Evolutionary conservation across 768 basidiomycete species (phyloP).

Genomic region (Amyloporia xantha): DNA sequence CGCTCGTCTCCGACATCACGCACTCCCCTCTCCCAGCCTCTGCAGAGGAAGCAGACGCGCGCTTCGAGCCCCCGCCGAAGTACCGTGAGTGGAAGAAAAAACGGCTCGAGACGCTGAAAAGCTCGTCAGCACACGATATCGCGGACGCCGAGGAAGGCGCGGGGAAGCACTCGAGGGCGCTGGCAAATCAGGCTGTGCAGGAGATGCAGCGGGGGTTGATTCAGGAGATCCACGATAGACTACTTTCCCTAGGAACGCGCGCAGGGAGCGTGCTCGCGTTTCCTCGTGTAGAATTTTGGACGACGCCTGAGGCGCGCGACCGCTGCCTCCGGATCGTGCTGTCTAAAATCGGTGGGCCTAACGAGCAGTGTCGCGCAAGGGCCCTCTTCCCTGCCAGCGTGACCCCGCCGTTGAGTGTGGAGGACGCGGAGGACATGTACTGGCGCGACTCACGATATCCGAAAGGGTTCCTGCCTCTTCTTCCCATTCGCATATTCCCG

Average conservation of each 20-base stretch:
- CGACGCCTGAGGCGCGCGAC: slow-evolving; percentile 67
- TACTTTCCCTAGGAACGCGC: slow-evolving; percentile 17
- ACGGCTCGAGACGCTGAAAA: slow-evolving; percentile 3
- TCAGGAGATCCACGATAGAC: slow-evolving; percentile 51
- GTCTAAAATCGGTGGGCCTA: slow-evolving; percentile 67
- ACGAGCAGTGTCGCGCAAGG: slow-evolving; percentile 56
- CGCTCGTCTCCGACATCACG: slow-evolving; percentile 29
- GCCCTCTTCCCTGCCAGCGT: slow-evolving; percentile 44
- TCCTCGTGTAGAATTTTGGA: slow-evolving; percentile 60
- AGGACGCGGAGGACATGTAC: slow-evolving; percentile 38
- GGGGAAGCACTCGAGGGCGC: slow-evolving; percentile 58
- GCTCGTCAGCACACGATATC: background rate
- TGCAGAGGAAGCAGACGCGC: slow-evolving; percentile 48
- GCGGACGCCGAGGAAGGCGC: slow-evolving; percentile 7
- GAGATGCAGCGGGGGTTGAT: slow-evolving; percentile 64
- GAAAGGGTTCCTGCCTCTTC: slow-evolving; percentile 43
- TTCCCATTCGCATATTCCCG: slow-evolving; percentile 51
- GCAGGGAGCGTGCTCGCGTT: background rate
- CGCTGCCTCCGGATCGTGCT: slow-evolving; percentile 68
- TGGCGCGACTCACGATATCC: slow-evolving; percentile 62
- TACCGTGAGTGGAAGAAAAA: slow-evolving; percentile 55
- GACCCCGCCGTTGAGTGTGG: background rate
- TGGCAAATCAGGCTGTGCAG: slow-evolving; percentile 65
- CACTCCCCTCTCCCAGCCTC: slow-evolving; percentile 39
- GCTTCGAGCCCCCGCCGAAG: slow-evolving; percentile 55